phyloP scores from a whole-genome alignment of 768 basidiomycete species.

The Termitomyces sp. region DNA sequence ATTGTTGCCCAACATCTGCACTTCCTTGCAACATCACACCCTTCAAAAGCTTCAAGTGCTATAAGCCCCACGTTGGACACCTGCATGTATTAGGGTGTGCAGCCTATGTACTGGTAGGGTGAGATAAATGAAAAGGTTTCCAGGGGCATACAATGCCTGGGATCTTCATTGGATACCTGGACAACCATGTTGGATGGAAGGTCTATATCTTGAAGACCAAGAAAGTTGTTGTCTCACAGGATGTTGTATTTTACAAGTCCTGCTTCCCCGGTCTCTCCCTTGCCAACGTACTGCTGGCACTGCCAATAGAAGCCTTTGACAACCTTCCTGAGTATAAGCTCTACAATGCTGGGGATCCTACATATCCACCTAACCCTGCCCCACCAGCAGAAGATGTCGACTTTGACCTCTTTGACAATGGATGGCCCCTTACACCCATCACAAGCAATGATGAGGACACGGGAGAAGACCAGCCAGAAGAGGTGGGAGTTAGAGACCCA shows the following conservation, averaged over 20 bases:
- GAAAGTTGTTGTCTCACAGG: conserved; percentile 18
- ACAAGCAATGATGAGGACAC: too few species aligned
- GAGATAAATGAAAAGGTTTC: conserved; percentile 24
- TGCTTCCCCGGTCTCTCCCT: conserved; percentile 20
- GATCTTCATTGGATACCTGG: conserved; percentile 26
- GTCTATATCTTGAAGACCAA: conserved; percentile 23
- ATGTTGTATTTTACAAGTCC: conserved; percentile 26
- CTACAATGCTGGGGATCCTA: too few species aligned
- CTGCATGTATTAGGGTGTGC: conserved; percentile 30
- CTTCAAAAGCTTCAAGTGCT: neutral
- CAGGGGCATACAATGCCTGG: conserved; percentile 13
- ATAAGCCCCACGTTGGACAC: conserved; percentile 2
- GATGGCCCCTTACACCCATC: too few species aligned
- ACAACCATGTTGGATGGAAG: conserved; percentile 21
- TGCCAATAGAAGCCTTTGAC: too few species aligned
- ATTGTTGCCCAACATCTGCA: neutral
- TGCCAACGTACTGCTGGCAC: neutral
- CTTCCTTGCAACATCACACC: neutral
- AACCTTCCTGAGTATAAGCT: too few species aligned
- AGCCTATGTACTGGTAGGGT: conserved; percentile 29
- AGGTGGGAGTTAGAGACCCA: too few species aligned
- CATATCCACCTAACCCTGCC: too few species aligned
- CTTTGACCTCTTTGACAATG: too few species aligned
- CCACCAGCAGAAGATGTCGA: too few species aligned
- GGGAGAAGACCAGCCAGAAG: too few species aligned